Evolutionary conservation across 257 asterid species (phyloP), one percentile per base, ranked within the genome.

Genomic region (Phtheirospermum japonicum): DNA sequence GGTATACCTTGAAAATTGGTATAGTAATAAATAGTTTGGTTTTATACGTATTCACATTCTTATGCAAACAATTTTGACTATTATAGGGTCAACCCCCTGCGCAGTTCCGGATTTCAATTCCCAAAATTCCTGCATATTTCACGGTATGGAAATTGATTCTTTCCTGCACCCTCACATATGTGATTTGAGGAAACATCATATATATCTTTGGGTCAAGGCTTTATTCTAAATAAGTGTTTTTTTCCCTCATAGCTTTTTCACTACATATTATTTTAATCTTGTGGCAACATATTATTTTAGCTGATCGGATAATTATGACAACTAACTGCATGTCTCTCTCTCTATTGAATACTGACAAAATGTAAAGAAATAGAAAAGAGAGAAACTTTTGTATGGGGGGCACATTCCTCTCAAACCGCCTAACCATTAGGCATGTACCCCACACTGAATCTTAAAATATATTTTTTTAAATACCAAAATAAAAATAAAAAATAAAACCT

Each of bases 61-160:
- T 68, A 16, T 32, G 58, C 59, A 63, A 67, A 60, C n/a, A 30
- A 56, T 30, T 70, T 77, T 68, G 66, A 66, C 49, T 66, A 28
- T 78, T 58, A 72, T 60, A 93, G 99, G 99, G 77, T 43, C 88
- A 82, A 71, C 70, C 90, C 69, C 87, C 96, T 50, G 83, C 53
- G 57, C 99, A 93, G 76, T 93, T 93, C 84, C 83, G 82, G 82
- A 87, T 93, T 71, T 57, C 76, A 57, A 87, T 93, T 69, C 90
- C 96, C 52, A 93, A 85, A 73, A 93, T 93, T 79, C 99, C 99
- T 70, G 97, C 95, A 59, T 93, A 93, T 81, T 93, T 93, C 71
- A 89, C 99, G 77, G 99, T 93, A 84, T 68, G 84, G 37, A 48
- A 61, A 50, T 46, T 42, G 9, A 19, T 61, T 63, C 52, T 2